Base-by-base conservation (phyloP, 2,329 filamentous ascomycete genomes). In the Parafenestella ontariensis region DNA sequence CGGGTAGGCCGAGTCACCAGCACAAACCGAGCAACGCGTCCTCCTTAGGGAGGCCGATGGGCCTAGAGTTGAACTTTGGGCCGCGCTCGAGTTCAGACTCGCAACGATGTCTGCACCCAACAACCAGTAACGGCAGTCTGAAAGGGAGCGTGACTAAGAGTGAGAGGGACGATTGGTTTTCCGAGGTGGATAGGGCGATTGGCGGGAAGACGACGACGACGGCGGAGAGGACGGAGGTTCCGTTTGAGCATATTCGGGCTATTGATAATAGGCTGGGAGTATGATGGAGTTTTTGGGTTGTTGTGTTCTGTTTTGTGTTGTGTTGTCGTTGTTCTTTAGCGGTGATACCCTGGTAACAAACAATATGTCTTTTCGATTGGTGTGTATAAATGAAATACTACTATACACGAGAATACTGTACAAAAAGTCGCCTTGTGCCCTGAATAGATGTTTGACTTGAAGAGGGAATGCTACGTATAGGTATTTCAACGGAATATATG, bases 41-140 rank as follows among this genome's bases (percentile, higher is more conserved):
- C 5, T 61, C 61, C 1, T 37, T 58, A 13, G 62, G 65, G 20
- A 42, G 41, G 7, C 58, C 52, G 11, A 56, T 63, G 6, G 49
- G 46, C 13, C 17, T 54, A 31, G 50, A n/a, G n/a, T n/a, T n/a
- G n/a, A n/a, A 54, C 1, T 39, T 62, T 26, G 59, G 54, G n/a
- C 43, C 48, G 1, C 64, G 69, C n/a, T 15, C 50, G 5, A 70
- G 68, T 3, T 59, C 66, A 13, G 71, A 74, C 1, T 72, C 69
- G 4, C 55, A 63, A 34, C 64, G 58, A 33, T 58, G 64, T n/a
- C 52, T 74, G 18, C 60, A 59, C 33, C 60, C 43, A 10, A 42
- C 47, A 8, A 60, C 44, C 28, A 36, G 23, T 9, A 51, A 56
- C 8, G 37, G 29, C 1, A 59, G 54, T 11, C 23, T 36, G 0